Base-by-base conservation (phyloP, 768 basidiomycete species). In the Leccinum barrowsii region DNA sequence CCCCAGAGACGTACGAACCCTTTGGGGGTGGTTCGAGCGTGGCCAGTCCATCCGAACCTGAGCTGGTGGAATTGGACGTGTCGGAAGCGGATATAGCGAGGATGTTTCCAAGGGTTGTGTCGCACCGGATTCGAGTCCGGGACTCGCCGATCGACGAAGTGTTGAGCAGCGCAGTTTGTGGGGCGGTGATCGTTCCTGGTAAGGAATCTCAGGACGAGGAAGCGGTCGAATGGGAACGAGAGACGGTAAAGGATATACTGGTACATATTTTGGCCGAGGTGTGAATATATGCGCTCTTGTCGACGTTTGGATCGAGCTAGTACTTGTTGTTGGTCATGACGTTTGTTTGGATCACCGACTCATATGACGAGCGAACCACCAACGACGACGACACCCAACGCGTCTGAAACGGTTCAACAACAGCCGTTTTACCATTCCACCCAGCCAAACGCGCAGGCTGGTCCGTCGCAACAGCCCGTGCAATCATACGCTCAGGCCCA, bases 31-130 rank as follows among this genome's bases (percentile, higher is more conserved):
- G 42, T 21, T 49, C 66, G 6, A 60, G 49, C 17, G 10, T 51
- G 17, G 53, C 40, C 13, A 57, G 60, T 56, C 54, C 55, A 30
- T 40, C 50, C 2, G 69, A 71, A 22, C n/a, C 42, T 19, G 65
- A 68, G 52, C 64, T 64, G 26, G 65, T 70, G 47, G 66, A 74
- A 35, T 63, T 86, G 61, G 87, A 88, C 57, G 84, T 89, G 4
- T 86, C 86, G 5, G 87, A 90, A 69, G 85, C 85, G 57, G 87
- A 92, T 63, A 78, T 90, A 61, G 87, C 87, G 56, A 80, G 87
- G 58, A 84, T 90, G 28, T 81, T 89, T 61, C 88, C 88, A 35
- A 75, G 88, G 21, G 83, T 86, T 0, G 79, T 92, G 30, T 85
- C 87, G 7, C 91, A 93, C 73, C 85, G 91, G 11, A 67, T 93